Evolutionary conservation across 2,329 filamentous ascomycete genomes (phyloP), one percentile per base, ranked within the genome.

Genomic region (Ascochyta koolunga): DNA sequence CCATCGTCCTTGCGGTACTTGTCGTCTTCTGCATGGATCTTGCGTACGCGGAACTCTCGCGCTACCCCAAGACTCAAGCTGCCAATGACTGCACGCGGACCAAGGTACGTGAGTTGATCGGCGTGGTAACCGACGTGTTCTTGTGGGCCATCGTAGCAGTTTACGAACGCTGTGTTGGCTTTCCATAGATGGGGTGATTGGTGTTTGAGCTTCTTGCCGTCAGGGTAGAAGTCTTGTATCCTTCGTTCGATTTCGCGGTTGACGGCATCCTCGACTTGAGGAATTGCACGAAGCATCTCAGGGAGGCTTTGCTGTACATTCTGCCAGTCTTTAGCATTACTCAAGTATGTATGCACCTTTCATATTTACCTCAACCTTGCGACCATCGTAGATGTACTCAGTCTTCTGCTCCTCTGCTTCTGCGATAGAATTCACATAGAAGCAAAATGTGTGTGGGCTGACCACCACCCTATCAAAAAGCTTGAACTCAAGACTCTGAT

Each of bases 161-260:
- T 99, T 15, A 96, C 93, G 68, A 97, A 93, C 0, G 93, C 91
- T 0, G 91, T 91, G 69, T 98, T 98, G 9, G 93, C 90, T 8
- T 79, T 79, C 93, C 93, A 98, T 0, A 82, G 76, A 0, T 83
- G 74, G 0, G 90, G 83, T 0, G 88, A 89, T 68, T 97, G 93
- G 63, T 90, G 87, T 62, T 82, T 87, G 24, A 97, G 82, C 72
- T 93, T 96, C 71, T 84, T 81, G 11, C 87, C 86, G 16, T 78
- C 78, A 0, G 89, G 88, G 56, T 95, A 91, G 49, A 82, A 82
- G 3, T 83, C 81, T 41, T 78, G 78, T 56, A 93, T 95, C 7
- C 92, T 86, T 6, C 81, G 79, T 48, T 83, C 77, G n/a, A 96
- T 87, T 70, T 95, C 89, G 1, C 75, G 66, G 65, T 97, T 96